Evolutionary conservation across 2,329 filamentous ascomycete species (phyloP).

Genomic region (Neonectria neomacrospora): DNA sequence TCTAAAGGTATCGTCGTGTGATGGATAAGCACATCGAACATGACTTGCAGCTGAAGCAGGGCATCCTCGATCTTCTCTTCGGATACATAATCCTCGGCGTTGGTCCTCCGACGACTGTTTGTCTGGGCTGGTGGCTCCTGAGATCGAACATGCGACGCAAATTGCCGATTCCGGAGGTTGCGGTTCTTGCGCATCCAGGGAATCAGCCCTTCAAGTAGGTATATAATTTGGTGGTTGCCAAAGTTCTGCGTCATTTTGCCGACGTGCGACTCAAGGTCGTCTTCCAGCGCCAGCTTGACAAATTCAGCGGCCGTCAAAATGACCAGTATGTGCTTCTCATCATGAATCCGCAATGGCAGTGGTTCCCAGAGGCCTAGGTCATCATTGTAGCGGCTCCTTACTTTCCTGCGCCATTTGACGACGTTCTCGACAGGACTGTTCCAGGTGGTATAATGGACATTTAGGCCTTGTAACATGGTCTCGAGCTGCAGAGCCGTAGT

Average conservation of each 20-base stretch:
- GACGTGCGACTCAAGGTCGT: constrained; percentile 69
- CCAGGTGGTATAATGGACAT: constrained; percentile 59
- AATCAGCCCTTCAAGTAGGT: constrained; percentile 76
- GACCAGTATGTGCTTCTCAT: constrained; percentile 71
- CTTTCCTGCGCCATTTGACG: constrained; percentile 76
- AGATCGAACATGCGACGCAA: constrained; percentile 70
- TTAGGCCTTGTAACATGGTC: constrained; percentile 61
- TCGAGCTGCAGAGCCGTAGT: constrained; percentile 59
- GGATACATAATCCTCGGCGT: constrained; percentile 64
- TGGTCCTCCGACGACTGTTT: constrained; percentile 52
- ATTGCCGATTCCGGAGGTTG: constrained; percentile 74
- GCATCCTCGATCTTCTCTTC: constrained; percentile 78
- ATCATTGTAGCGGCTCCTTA: constrained; percentile 71
- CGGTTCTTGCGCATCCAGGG: constrained; percentile 76
- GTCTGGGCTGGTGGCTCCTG: constrained; percentile 45
- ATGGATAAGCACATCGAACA: constrained; percentile 74
- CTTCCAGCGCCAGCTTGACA: constrained; percentile 65
- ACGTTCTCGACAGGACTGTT: constrained; percentile 61
- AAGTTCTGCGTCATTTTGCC: constrained; percentile 65
- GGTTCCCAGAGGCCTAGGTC: constrained; percentile 74
- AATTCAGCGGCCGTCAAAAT: constrained; percentile 73
- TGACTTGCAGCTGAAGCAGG: constrained; percentile 75
- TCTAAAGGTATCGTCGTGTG: constrained; percentile 71
- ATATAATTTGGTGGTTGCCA: constrained; percentile 67
- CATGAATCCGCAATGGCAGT: constrained; percentile 58